Conservation (phyloP, 2,329 filamentous ascomycete genomes). For the Penicillium sp. region DNA sequence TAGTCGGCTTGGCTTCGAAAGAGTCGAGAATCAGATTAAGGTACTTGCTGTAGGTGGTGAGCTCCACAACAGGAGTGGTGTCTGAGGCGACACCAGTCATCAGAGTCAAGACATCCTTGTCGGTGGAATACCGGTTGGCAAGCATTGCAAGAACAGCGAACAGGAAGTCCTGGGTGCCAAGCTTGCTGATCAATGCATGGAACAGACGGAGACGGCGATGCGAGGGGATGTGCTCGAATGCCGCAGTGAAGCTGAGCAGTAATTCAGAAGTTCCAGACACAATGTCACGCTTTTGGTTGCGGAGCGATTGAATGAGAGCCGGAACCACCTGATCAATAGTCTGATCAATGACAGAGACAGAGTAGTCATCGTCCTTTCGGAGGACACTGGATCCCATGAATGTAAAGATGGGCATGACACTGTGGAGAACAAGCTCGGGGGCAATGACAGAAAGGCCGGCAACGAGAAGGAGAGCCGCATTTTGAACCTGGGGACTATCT, state of each 20-base stretch:
- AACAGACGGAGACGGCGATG: constrained; percentile 83
- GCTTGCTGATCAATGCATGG: constrained; percentile 75
- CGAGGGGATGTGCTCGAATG: constrained; percentile 91
- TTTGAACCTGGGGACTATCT: constrained; percentile 89
- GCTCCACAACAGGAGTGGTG: constrained; percentile 72
- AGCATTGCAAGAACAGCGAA: constrained; percentile 87
- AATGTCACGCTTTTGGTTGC: constrained; percentile 71
- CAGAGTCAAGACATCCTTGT: constrained; percentile 71
- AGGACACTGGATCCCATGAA: constrained; percentile 94
- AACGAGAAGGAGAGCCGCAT: constrained; percentile 81
- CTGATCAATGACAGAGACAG: constrained; percentile 88
- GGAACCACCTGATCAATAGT: constrained; percentile 94
- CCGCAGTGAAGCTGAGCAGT: constrained; percentile 91
- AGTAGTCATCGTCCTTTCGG: constrained; percentile 93
- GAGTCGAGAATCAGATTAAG: constrained; percentile 73
- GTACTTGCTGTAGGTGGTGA: constrained; percentile 71
- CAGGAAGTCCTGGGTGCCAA: constrained; percentile 82
- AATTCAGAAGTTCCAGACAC: constrained; percentile 83
- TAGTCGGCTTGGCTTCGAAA: constrained; percentile 68
- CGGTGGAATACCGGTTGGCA: constrained; percentile 81
- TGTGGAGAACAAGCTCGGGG: constrained; percentile 89
- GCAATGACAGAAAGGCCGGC: constrained; percentile 82
- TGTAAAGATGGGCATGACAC: constrained; percentile 98
- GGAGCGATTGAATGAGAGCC: constrained; percentile 79
- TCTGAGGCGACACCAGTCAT: constrained; percentile 69